Evolutionary conservation across 768 basidiomycete species (phyloP).

Genomic region (Agaricus blazei): DNA sequence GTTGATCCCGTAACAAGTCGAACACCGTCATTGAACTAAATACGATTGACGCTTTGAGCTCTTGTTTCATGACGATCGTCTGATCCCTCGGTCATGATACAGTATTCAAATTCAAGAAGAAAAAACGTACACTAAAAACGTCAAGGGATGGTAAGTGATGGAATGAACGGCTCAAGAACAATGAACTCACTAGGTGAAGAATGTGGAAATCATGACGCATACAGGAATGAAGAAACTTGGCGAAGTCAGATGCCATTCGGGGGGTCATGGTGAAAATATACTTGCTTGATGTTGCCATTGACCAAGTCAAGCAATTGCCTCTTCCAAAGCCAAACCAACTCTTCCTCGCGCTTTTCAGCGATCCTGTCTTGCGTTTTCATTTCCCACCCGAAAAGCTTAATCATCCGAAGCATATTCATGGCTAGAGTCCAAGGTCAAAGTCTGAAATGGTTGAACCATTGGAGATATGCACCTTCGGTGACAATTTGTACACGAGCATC

Average conservation of each 20-base stretch:
- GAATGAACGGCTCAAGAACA: not conserved
- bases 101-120: not conserved
- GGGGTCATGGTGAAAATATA: not conserved
- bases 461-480: constrained; percentile 44
- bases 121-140: constrained; percentile 7
- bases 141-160: not conserved
- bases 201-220: constrained; percentile 60
- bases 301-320: constrained; percentile 48
- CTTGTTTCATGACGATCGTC: constrained; percentile 33
- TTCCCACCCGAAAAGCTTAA: constrained; percentile 71
- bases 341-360: constrained; percentile 55
- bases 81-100: constrained; percentile 9
- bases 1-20: constrained; percentile 50
- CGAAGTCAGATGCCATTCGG: not conserved
- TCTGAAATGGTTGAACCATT: not conserved
- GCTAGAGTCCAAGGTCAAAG: constrained; percentile 27
- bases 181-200: constrained; percentile 43
- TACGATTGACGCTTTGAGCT: constrained; percentile 35
- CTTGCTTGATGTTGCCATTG: constrained; percentile 47
- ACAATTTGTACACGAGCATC: constrained; percentile 61
- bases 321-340: constrained; percentile 52
- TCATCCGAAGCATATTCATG: constrained; percentile 56
- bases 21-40: constrained; percentile 62
- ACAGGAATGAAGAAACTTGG: constrained; percentile 56
- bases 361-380: constrained; percentile 50